Evolutionary conservation across 2,329 filamentous ascomycete species (phyloP), one percentile per base, ranked within the genome.

Genomic region (Aspergillus sp.): DNA sequence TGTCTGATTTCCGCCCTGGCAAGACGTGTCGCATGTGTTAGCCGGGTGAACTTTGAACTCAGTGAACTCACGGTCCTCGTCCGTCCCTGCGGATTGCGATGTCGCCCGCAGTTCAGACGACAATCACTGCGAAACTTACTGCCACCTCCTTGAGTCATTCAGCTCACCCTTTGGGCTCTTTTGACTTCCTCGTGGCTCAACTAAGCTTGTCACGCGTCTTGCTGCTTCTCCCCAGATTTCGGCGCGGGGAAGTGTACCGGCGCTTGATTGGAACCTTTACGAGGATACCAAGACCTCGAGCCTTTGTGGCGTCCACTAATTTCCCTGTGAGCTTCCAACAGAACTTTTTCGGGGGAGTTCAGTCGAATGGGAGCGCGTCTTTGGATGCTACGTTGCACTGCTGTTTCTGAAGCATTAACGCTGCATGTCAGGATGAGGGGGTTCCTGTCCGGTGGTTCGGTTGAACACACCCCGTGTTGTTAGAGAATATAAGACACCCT

Each of bases 311-410:
- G 55, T 44, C 55, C 17, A 48, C 48, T 57, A 57, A 53, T 38
- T 44, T 30, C 39, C 55, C 44, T 53, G 49, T 43, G 55, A 49
- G 20, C 39, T 49, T 34, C 30, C 24, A 24, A 24, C 22, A 11
- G 13, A 1, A 8, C n/a, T 11, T 18, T 43, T 24, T 24, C 24
- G 12, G 36, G 34, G 30, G 17, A 57, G 44, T 39, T 34, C 24
- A 15, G 39, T 41, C 43, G 49, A 48, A 48, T 53, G 20, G 44
- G 36, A 17, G 41, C 34, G 39, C 34, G 39, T 5, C 22, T 32
- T 20, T 45, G 39, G 39, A 53, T 47, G 48, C 17, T 48, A 53
- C 49, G 55, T 57, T 57, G 55, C 55, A 57, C 50, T 49, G 55
- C 34, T 18, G 30, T 6, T 15, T 30, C 11, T 56, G 39, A 15